Base-by-base conservation (phyloP, 768 basidiomycete genomes). In the Ephemerocybe angulata region DNA sequence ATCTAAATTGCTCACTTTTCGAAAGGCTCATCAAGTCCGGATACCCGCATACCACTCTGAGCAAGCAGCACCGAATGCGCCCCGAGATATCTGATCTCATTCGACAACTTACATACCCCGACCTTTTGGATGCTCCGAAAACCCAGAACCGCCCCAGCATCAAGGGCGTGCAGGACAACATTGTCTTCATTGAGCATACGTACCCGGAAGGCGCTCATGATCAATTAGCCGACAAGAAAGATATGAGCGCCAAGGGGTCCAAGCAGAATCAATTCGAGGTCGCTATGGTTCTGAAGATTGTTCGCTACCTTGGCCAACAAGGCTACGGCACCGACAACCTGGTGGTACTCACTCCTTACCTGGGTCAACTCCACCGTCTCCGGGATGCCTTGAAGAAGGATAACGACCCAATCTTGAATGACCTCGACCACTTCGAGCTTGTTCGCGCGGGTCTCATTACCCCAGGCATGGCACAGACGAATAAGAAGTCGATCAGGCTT, bases 81-180 rank as follows among this genome's bases (percentile, higher is more conserved):
- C 87, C 87, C 1, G 85, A 88, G 58, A 88, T 88, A 12, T 85
- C 87, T 5, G 60, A 74, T 0, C 70, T 87, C 22, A 76, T 88
- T 30, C 78, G 87, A 13, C 62, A 70, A 7, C 72, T 88, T 15
- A 88, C 86, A 0, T 88, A 89, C 59, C 84, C 84, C 0, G 82
- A 82, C 15, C 79, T 88, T 11, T 60, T 70, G 1, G 87, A 88
- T 55, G 83, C 82, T 0, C 64, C 74, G 0, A 65, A 56, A 17
- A 88, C 87, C 0, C 48, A 66, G 25, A 72, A 71, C 42, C 78
- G 86, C 1, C 77, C 77, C 0, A 60, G 81, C 55, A 66, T 87
- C 21, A 75, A 75, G 0, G 87, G 87, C 21, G 58, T 87, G 0
- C 73, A 71, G 33, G 72, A 78, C 50, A 84, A 86, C 55, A 66